Conservation (phyloP, 108 stramenopile species). For the Skeletonema grethae region DNA sequence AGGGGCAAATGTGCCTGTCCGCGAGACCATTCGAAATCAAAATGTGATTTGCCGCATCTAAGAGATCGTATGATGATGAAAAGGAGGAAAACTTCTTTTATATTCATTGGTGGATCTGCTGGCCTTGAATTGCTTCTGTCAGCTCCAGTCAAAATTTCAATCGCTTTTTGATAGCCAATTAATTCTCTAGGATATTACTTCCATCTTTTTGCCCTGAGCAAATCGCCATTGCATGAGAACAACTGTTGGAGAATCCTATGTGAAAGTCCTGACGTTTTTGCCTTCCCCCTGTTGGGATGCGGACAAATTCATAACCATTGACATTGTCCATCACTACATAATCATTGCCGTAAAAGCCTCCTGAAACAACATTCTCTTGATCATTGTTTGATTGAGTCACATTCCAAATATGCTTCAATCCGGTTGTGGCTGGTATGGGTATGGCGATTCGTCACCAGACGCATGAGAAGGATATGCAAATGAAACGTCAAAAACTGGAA, state of each 20-base stretch:
- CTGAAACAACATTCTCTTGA: slow-evolving; percentile 38
- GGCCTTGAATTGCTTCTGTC: no score
- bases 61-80: no score
- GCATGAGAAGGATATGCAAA: slow-evolving; percentile 26
- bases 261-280: slow-evolving; percentile 52
- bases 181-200: slow-evolving; percentile 31
- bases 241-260: slow-evolving; percentile 7
- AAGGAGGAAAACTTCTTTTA: no score
- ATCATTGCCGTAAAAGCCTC: slow-evolving; percentile 71
- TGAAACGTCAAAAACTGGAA: slow-evolving; percentile 70
- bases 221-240: slow-evolving; percentile 37
- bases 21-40: no score
- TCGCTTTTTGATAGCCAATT: no score
- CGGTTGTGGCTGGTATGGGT: slow-evolving; percentile 27
- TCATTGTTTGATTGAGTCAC: slow-evolving; percentile 19
- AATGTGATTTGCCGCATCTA: no score
- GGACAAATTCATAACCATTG: slow-evolving; percentile 63
- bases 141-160: no score
- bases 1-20: no score
- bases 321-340: slow-evolving; percentile 58
- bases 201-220: slow-evolving; percentile 47
- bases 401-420: slow-evolving; percentile 49
- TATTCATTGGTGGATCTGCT: no score
- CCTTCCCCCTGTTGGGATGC: slow-evolving; percentile 67
- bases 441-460: not conserved